Base-by-base conservation (phyloP, 140 eudicot species). In the Oenanthe javanica region DNA sequence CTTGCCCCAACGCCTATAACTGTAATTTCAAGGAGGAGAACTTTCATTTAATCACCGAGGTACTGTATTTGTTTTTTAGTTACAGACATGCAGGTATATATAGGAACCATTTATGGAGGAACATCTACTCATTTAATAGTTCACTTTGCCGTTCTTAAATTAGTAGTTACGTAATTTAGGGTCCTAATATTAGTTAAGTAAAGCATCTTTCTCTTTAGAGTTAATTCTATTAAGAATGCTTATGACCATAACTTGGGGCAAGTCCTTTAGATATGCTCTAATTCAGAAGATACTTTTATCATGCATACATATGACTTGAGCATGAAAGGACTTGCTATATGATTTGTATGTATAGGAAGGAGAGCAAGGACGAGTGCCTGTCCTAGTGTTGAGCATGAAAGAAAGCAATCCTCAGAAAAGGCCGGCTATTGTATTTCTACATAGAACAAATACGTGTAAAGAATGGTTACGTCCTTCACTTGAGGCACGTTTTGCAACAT, bases 331-430 rank as follows among this genome's bases (percentile, higher is more conserved):
- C 72, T 64, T 80, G 66, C 73, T 80, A 66, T 25, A 48, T 63
- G 45, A 23, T 16, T 61, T n/a, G n/a, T 79, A 19, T 79, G 45
- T 3, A 21, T 84, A 95, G 97, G 91, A 81, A 59, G 94, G 97
- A 86, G 97, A 95, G 74, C 99, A 94, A 87, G 97, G 99, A 67
- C 88, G 88, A 45, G 73, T 95, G 82, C 97, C 99, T 50, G 91
- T 95, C 31, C 79, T 95, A 70, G 81, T 92, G 25, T 77, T 95
- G 91, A 92, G 96, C 48, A 80, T 95, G 91, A 88, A 88, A 79
- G 90, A 89, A 80, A 87, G 52, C 80, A 81, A 42, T 31, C 83
- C 48, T 38, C 74, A 82, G 23, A 92, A 75, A 86, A 92, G 96
- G 78, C 97, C 99, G 66, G 89, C 97, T 21, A 50, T 92, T 78